These are phyloP conservation scores for Talaromyces atroroseus DNA, from an alignment of 2,329 filamentous ascomycete species.

Conservation along the genomic window DNA sequence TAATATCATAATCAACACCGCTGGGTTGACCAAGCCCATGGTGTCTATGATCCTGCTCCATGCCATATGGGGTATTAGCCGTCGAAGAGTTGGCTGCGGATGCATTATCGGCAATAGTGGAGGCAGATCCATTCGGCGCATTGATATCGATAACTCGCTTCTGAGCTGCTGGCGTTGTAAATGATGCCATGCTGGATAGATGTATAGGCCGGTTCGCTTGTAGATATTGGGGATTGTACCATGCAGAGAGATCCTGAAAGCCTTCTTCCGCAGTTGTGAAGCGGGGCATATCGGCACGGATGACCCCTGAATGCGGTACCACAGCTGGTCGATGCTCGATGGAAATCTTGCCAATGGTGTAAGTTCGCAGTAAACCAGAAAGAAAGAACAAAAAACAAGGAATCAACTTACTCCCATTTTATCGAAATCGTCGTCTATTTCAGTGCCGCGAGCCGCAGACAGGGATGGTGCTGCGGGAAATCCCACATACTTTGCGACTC, in stretches of 20 bases:
- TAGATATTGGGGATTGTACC: conserved; percentile 84
- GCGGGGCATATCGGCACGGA: conserved; percentile 25
- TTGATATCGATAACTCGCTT: conserved; percentile 39
- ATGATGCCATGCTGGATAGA: conserved; percentile 26
- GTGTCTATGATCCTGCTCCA: conserved; percentile 28
- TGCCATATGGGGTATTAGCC: conserved; percentile 39
- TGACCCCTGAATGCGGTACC: conserved; percentile 3
- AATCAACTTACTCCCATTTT: conserved; percentile 71
- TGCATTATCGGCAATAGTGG: conserved; percentile 41
- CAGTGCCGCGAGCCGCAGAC: conserved; percentile 61
- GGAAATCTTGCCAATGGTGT: conserved; percentile 7
- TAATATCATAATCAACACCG: conserved; percentile 28
- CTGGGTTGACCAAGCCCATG: conserved; percentile 21
- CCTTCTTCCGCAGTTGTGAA: conserved; percentile 66
- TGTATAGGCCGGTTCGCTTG: conserved; percentile 29
- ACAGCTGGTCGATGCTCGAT: conserved; percentile 12
- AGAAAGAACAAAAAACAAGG: conserved; percentile 15
- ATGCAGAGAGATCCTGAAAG: conserved; percentile 75
- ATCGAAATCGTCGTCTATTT: conserved; percentile 81
- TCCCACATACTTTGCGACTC: conserved; percentile 88
- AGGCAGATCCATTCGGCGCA: conserved; percentile 42
- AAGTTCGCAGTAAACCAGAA: neutral
- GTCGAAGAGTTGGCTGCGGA: conserved; percentile 39
- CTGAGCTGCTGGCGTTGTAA: conserved; percentile 40
- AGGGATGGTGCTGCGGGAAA: conserved; percentile 94